phyloP scores from a whole-genome alignment of 306 rosid species.

The Alnus glutinosa region DNA sequence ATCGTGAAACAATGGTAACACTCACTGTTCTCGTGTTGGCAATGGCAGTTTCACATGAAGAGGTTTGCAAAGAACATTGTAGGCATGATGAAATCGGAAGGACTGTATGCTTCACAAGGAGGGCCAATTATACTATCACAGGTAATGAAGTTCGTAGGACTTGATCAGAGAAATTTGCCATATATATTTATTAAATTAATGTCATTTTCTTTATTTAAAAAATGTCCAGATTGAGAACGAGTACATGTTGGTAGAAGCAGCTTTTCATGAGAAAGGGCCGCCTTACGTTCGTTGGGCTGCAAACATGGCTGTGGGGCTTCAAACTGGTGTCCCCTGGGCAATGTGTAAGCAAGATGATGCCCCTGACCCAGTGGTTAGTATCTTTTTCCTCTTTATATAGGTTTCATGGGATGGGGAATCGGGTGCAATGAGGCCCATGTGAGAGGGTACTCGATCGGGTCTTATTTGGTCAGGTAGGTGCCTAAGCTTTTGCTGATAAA shows the following conservation, averaged over 20 bases:
- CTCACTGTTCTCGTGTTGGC: background rate
- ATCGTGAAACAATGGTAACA: background rate
- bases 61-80: conserved; percentile 67
- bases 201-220: background rate
- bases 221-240: conserved; percentile 75
- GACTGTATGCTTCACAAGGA: conserved; percentile 81
- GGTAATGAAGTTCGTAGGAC: conserved; percentile 33
- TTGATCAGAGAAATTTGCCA: too few relatives aligned
- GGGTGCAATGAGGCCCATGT: too few relatives aligned
- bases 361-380: conserved; percentile 79
- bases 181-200: background rate
- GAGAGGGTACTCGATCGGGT: too few relatives aligned
- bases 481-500: too few relatives aligned
- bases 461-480: too few relatives aligned
- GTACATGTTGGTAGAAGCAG: conserved; percentile 54
- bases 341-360: conserved; percentile 97
- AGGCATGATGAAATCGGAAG: conserved; percentile 70
- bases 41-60: conserved; percentile 70
- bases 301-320: conserved; percentile 70
- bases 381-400: background rate
- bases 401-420: too few relatives aligned
- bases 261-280: conserved; percentile 59
- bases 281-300: conserved; percentile 88
- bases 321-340: conserved; percentile 88
- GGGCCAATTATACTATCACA: conserved; percentile 90